Base-by-base conservation (phyloP, 1,139 yeast species). In the Magnusiomyces tetraspermus region DNA sequence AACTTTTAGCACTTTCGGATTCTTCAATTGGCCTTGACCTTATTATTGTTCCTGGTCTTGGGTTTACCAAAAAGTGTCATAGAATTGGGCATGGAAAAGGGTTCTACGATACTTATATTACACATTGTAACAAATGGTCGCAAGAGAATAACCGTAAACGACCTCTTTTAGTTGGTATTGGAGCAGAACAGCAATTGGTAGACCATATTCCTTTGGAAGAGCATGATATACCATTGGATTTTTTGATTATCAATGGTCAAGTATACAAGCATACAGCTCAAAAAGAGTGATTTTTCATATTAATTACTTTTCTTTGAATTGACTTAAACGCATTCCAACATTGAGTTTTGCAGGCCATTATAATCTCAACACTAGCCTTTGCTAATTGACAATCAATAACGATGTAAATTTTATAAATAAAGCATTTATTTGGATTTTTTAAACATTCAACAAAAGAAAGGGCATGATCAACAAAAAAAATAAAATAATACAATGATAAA, bases 31-130 rank as follows among this genome's bases (percentile, higher is more conserved):
- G 77, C 0, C 67, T 92, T 31, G 97, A 90, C 60, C 62, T 89
- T 28, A 71, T 92, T 8, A 68, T 92, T 1, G 73, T 92, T 0
- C 98, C 97, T 0, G 97, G 95, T 0, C 83, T 92, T 1, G 96
- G 88, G 0, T 90, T 87, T 64, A 75, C 84, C 2, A 59, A 56
- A 1, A 51, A 60, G 8, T 79, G 82, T 50, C 70, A 73, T 36
- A 68, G 98, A 54, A 66, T 92, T 52, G 98, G 97, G 0, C 96
- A 89, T 65, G 98, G 98, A 0, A 94, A 83, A 11, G 98, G 97
- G 0, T 89, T 78, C 67, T 92, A 92, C 66, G 97, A 92, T 66
- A 87, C 83, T 59, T 90, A 79, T 64, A 73, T 88, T 41, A 69
- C 72, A 40, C 70, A 82, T 46, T 82, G 81, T 61, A 50, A 61